Conservation (phyloP, 2,329 filamentous ascomycete species). For the Penicillium expansum region DNA sequence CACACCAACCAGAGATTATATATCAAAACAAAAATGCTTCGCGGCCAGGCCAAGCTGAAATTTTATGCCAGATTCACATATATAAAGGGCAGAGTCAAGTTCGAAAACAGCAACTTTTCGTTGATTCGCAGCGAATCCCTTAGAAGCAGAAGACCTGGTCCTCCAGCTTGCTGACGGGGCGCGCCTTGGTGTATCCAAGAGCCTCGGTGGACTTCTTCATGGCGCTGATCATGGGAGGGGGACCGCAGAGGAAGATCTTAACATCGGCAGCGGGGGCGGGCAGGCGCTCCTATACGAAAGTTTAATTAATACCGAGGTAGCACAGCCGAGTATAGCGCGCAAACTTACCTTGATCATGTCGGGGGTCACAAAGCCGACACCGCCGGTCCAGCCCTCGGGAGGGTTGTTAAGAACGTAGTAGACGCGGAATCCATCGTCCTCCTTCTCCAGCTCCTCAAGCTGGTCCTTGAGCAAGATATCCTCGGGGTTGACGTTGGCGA, state of each 20-base stretch:
- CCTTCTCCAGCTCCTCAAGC: constrained; percentile 71
- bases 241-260: constrained; percentile 92
- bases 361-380: constrained; percentile 88
- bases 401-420: constrained; percentile 98
- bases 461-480: constrained; percentile 94
- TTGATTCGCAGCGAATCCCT: constrained; percentile 13
- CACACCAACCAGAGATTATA: not conserved
- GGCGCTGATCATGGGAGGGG: constrained; percentile 92
- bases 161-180: constrained; percentile 93
- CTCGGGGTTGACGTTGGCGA: constrained; percentile 89
- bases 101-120: not conserved
- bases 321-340: not conserved
- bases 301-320: not conserved
- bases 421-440: constrained; percentile 79
- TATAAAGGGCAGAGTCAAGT: not conserved
- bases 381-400: constrained; percentile 85
- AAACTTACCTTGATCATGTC: constrained; percentile 84
- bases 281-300: constrained; percentile 49
- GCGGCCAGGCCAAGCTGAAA: not conserved
- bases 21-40: not conserved
- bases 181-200: constrained; percentile 87
- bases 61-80: not conserved
- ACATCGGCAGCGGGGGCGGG: constrained; percentile 80
- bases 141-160: constrained; percentile 98
- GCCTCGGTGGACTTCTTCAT: constrained; percentile 94